These are phyloP conservation scores for Trametes villosa DNA, from an alignment of 768 basidiomycete genomes.

Conservation along the genomic window DNA sequence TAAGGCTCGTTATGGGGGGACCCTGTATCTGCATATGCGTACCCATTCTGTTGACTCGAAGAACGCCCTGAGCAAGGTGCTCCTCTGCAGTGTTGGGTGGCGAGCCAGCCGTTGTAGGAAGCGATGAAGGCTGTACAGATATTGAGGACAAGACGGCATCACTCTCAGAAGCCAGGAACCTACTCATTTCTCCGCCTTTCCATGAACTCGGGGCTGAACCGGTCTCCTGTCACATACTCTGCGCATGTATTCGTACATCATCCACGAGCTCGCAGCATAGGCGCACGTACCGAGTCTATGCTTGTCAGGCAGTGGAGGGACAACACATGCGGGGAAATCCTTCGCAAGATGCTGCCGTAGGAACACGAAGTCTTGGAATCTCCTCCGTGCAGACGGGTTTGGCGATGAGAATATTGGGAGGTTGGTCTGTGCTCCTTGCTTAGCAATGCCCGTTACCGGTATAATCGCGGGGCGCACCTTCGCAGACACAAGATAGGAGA, in stretches of 20 bases:
- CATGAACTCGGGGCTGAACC: constrained; percentile 97
- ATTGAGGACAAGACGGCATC: constrained; percentile 8
- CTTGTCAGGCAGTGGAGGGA: constrained; percentile 95
- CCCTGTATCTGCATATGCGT: constrained; percentile 28
- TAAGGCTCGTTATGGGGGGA: constrained; percentile 15
- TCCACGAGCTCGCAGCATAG: no score
- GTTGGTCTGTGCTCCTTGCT: constrained; percentile 67
- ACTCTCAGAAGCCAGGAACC: constrained; percentile 33
- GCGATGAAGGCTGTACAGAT: constrained; percentile 72
- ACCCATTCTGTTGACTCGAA: constrained; percentile 99
- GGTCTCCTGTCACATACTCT: constrained; percentile 98
- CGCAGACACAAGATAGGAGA: constrained; percentile 89
- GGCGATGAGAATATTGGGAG: constrained; percentile 81
- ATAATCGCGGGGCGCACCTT: constrained; percentile 57
- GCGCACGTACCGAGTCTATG: constrained; percentile 91
- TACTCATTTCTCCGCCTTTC: constrained; percentile 89
- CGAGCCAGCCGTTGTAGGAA: constrained; percentile 90
- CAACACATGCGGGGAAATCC: constrained; percentile 98
- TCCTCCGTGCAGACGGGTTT: constrained; percentile 77
- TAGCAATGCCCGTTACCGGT: constrained; percentile 14
- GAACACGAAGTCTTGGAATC: constrained; percentile 98
- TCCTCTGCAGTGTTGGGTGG: constrained; percentile 92
- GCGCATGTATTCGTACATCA: constrained; percentile 1
- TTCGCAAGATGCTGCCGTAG: constrained; percentile 83
- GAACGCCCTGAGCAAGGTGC: constrained; percentile 90